Percentiles rank a stretch among this genome's conserved stretches.
Evolutionary conservation across 495 filamentous ascomycete species (phyloP).

Genomic region (Lindgomyces ingoldianus): DNA sequence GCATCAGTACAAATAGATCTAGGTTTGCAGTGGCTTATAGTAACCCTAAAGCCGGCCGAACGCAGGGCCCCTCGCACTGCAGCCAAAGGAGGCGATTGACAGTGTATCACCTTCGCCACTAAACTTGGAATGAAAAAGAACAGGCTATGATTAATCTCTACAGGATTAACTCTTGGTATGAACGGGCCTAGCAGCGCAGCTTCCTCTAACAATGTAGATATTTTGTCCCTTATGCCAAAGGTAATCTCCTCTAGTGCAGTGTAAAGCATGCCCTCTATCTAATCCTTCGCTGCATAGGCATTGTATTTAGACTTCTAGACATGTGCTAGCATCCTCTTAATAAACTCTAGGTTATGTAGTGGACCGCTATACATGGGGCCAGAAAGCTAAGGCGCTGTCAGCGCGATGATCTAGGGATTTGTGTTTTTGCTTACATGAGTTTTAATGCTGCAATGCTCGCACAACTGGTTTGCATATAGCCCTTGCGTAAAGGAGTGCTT

Average conservation of each 20-base stretch:
- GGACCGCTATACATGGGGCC: constrained; percentile 95
- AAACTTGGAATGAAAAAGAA: constrained; percentile 81
- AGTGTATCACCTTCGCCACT: constrained; percentile 73
- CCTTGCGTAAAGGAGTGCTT: constrained; percentile 73
- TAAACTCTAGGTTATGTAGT: constrained; percentile 78
- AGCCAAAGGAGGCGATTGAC: constrained; percentile 70
- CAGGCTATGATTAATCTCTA: constrained; percentile 63
- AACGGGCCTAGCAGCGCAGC: constrained; percentile 4
- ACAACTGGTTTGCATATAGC: constrained; percentile 61
- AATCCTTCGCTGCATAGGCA: constrained; percentile 72
- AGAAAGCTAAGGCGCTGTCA: constrained; percentile 50
- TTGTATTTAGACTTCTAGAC: constrained; percentile 61
- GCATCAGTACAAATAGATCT: constrained; percentile 92
- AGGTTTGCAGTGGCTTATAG: constrained; percentile 80
- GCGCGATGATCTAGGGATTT: background rate
- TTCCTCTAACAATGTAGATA: background rate
- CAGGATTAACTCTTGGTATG: constrained; percentile 21
- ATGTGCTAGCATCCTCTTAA: constrained; percentile 69
- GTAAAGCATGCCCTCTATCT: constrained; percentile 89
- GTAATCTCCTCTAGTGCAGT: constrained; percentile 76
- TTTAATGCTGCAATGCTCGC: constrained; percentile 80
- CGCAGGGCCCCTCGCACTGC: constrained; percentile 76
- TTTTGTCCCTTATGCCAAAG: constrained; percentile 14
- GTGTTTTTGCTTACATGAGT: constrained; percentile 58
- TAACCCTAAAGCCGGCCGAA: constrained; percentile 75